Evolutionary conservation across 805 yeast species (phyloP).

Genomic region (Sungouiella thailandica): DNA sequence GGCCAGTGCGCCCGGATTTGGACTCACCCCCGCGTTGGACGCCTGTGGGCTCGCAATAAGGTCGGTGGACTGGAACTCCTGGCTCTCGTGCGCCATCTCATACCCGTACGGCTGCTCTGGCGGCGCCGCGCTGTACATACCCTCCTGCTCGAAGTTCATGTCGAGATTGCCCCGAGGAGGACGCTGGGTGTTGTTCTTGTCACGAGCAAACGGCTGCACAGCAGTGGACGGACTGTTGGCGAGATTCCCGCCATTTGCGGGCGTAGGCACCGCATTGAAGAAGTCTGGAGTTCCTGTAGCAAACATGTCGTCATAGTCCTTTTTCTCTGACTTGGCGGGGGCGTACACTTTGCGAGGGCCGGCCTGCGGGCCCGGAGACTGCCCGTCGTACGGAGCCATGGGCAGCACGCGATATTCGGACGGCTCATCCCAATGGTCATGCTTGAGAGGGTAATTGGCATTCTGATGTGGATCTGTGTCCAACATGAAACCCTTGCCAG

Average conservation of each 20-base stretch:
- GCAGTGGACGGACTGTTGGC: conserved; percentile 11
- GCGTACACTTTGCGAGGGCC: neutral
- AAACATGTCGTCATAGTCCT: conserved; percentile 9
- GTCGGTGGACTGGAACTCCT: conserved; percentile 10
- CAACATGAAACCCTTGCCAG: neutral
- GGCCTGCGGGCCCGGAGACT: neutral
- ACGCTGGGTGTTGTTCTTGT: neutral
- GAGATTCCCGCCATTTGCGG: conserved; percentile 6
- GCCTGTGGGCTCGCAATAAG: conserved; percentile 10
- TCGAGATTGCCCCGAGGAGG: neutral
- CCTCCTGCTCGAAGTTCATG: neutral
- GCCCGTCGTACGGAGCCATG: conserved; percentile 6
- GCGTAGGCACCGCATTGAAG: conserved; percentile 12
- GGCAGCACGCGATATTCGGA: conserved; percentile 7
- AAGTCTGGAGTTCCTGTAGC: conserved; percentile 16
- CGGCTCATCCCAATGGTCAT: conserved; percentile 7
- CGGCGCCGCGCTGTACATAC: neutral
- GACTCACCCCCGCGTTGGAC: conserved; percentile 10
- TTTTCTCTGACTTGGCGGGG: neutral
- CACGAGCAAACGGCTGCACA: neutral
- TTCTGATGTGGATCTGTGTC: neutral
- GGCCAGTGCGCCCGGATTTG: conserved; percentile 8
- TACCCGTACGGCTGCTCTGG: conserved; percentile 8
- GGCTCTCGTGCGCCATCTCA: conserved; percentile 5
- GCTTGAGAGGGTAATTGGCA: conserved; percentile 7